Conservation (phyloP, 2,329 filamentous ascomycete species). For the Xenosphaeropsis pyriputrescens region DNA sequence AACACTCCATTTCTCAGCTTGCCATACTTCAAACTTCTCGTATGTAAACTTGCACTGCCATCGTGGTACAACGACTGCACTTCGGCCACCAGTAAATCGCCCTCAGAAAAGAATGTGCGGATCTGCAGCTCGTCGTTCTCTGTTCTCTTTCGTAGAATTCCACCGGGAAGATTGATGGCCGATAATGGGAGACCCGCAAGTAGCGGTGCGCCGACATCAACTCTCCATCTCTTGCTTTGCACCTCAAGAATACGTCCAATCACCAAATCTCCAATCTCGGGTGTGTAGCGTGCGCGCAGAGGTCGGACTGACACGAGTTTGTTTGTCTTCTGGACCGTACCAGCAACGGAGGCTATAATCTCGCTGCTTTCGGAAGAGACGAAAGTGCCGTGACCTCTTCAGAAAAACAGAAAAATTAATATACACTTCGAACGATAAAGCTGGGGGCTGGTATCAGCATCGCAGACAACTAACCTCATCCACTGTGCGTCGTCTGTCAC, state of each 20-base stretch:
- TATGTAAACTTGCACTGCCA: constrained; percentile 78
- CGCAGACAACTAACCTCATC: constrained; percentile 52
- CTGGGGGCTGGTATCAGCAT: no score
- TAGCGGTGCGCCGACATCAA: constrained; percentile 80
- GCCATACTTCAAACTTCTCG: constrained; percentile 80
- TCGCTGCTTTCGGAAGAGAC: constrained; percentile 43
- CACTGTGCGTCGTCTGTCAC: constrained; percentile 90
- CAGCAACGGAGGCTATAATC: constrained; percentile 83
- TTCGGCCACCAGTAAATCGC: constrained; percentile 85
- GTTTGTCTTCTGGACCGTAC: constrained; percentile 85
- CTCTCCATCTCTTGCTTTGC: constrained; percentile 85
- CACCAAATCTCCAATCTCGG: constrained; percentile 91
- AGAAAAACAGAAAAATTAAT: no score
- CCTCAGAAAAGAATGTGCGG: constrained; percentile 90
- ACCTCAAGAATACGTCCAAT: constrained; percentile 90
- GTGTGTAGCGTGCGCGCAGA: constrained; percentile 81
- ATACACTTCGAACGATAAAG: background rate
- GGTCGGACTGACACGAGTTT: constrained; percentile 88
- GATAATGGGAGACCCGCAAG: constrained; percentile 75
- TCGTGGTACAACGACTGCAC: constrained; percentile 82
- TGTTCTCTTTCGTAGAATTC: constrained; percentile 79
- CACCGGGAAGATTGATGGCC: constrained; percentile 88
- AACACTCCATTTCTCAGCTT: constrained; percentile 93
- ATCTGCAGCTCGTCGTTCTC: constrained; percentile 97
- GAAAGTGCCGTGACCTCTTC: constrained; percentile 85